Evolutionary conservation across 2,329 filamentous ascomycete genomes (phyloP), one percentile per base, ranked within the genome.

Genomic region (Xylaria sp.): DNA sequence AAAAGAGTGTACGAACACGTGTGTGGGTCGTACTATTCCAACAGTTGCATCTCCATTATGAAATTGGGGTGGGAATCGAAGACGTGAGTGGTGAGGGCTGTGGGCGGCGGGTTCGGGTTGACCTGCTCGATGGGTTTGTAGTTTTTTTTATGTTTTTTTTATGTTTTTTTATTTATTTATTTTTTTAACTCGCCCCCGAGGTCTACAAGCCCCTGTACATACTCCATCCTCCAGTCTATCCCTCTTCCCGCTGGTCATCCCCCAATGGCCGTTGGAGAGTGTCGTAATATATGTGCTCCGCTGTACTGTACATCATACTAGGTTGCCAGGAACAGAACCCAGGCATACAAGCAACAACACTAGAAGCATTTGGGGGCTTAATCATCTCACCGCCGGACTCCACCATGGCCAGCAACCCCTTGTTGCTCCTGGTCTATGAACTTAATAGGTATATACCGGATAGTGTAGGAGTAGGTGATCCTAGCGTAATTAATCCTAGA

Each of bases 341-440:
- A 60, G 19, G 33, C 28, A 9, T 5, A 9, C 28, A 9, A 31
- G 28, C 28, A 9, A 31, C 9, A 42, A 52, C 23, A 54, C 45
- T 21, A 57, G 45, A 61, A 42, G 61, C 17, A 38, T 57, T n/a
- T 53, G 57, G 61, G 60, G 46, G 33, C 47, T 60, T 49, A 60
- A 63, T 60, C 46, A 54, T 45, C 57, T 60, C 61, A 54, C 61
- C 52, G 57, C 52, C 21, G 49, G 47, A 52, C 28, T 57, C 57
- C 57, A 57, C 57, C 46, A 55, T 23, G 40, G 31, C 25, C 17
- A 47, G 38, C 19, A 23, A 53, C 57, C 61, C 52, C 57, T 62
- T 58, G 60, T 45, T 37, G 51, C 40, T 15, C 50, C 43, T 59
- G 56, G 9, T 31, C 4, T 31, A 31, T 31, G 9, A 5, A 9